phyloP scores from a whole-genome alignment of 2,329 filamentous ascomycete genomes.

The Aureobasidium lini region DNA sequence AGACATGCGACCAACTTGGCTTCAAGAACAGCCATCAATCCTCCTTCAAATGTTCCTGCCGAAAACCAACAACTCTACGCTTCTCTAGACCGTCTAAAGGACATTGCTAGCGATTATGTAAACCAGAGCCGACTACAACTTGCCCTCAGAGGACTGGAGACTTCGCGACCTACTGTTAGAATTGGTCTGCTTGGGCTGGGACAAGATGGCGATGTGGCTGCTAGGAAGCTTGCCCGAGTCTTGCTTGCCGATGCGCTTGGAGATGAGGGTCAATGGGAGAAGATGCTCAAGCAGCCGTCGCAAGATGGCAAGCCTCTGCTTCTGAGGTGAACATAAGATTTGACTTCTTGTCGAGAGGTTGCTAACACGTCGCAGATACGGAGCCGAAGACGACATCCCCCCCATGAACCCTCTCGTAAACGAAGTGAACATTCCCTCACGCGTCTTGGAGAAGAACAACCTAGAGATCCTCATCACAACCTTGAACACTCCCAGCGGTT shows the following conservation, averaged over 20 bases:
- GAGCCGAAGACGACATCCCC: slow-evolving; percentile 41
- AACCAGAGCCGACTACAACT: slow-evolving; percentile 66
- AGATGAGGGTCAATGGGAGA: slow-evolving; percentile 37
- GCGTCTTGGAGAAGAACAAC: slow-evolving; percentile 52
- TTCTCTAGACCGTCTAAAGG: slow-evolving; percentile 54
- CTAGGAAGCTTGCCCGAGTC: slow-evolving; percentile 60
- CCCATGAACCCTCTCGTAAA: slow-evolving; percentile 47
- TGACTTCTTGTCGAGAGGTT: not conserved
- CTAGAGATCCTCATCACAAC: slow-evolving; percentile 57
- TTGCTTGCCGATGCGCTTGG: slow-evolving; percentile 41
- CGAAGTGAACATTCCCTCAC: slow-evolving; percentile 57
- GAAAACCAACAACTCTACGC: slow-evolving; percentile 50
- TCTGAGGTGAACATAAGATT: slow-evolving; percentile 27
- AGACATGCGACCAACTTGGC: slow-evolving; percentile 28
- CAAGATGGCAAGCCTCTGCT: slow-evolving; percentile 32
- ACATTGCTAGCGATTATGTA: slow-evolving; percentile 53
- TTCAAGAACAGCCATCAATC: slow-evolving; percentile 48
- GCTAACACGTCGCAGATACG: slow-evolving; percentile 40
- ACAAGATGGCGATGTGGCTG: slow-evolving; percentile 37
- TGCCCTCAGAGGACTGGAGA: slow-evolving; percentile 57
- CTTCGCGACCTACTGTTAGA: slow-evolving; percentile 45
- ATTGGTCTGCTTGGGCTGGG: slow-evolving; percentile 43
- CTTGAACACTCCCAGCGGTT: slow-evolving; percentile 37
- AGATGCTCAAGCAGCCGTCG: slow-evolving; percentile 27
- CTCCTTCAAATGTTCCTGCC: slow-evolving; percentile 45